These are phyloP conservation scores for Beta lomatogona DNA, from an alignment of 179 eudicot genomes.

Conservation along the genomic window DNA sequence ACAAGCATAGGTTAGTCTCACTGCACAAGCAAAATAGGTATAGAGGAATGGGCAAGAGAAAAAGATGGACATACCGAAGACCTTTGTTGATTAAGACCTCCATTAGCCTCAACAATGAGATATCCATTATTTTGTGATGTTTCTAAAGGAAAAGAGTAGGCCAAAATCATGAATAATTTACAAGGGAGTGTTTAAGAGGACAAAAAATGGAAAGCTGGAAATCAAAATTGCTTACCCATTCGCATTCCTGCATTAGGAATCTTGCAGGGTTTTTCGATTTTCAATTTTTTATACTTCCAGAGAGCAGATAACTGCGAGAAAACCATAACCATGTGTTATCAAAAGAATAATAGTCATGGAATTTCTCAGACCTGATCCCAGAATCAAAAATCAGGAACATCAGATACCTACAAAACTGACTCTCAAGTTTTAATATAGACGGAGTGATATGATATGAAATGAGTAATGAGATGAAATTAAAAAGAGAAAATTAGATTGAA, in stretches of 20 bases:
- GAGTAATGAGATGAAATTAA: too few species aligned
- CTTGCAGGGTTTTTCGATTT: constrained; percentile 59
- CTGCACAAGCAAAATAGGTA: background rate
- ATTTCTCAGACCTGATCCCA: background rate
- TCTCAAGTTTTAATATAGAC: background rate
- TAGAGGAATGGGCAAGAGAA: background rate
- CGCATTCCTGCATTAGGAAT: constrained; percentile 26
- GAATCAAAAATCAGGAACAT: background rate
- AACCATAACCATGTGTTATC: background rate
- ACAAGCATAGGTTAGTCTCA: background rate
- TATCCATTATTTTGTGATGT: constrained; percentile 35
- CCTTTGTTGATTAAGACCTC: constrained; percentile 89
- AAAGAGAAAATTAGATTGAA: too few species aligned
- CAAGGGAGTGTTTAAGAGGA: too few species aligned
- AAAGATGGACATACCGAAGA: constrained; percentile 55
- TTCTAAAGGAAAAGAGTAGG: constrained; percentile 35
- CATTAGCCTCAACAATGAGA: constrained; percentile 81
- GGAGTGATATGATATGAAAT: too few species aligned
- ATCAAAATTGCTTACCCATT: constrained; percentile 41
- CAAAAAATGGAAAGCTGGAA: too few species aligned
- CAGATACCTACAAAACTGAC: background rate
- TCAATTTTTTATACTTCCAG: constrained; percentile 68
- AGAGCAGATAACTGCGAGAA: constrained; percentile 55
- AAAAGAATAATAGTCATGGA: background rate
- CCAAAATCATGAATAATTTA: too few species aligned